These are phyloP conservation scores for Prunus mongolica DNA, from an alignment of 306 rosid species.

Conservation along the genomic window DNA sequence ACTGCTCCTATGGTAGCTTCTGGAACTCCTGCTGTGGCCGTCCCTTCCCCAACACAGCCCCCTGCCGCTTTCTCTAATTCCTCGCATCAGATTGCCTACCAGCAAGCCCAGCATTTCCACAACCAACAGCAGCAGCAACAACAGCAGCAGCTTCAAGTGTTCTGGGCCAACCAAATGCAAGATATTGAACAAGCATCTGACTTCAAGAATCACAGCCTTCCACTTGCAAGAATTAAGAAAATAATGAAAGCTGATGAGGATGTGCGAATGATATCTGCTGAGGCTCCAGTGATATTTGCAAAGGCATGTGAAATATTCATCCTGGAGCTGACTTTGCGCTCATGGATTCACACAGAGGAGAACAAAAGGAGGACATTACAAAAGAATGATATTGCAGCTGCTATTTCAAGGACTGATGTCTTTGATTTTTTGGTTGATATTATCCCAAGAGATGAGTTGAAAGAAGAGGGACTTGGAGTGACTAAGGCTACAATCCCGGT, in stretches of 20 bases:
- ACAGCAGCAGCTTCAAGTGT: slow-evolving; percentile 68
- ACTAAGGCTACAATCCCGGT: slow-evolving; percentile 62
- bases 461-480: slow-evolving; percentile 76
- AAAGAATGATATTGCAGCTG: slow-evolving; percentile 77
- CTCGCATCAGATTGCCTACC: slow-evolving; percentile 60
- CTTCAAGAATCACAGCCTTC: slow-evolving; percentile 68
- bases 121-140: slow-evolving; percentile 71
- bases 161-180: slow-evolving; percentile 81
- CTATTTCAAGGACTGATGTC: slow-evolving; percentile 67
- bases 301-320: slow-evolving; percentile 84
- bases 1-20: slow-evolving; percentile 63
- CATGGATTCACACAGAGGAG: slow-evolving; percentile 80
- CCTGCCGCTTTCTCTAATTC: slow-evolving; percentile 51
- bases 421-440: slow-evolving; percentile 81
- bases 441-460: slow-evolving; percentile 78
- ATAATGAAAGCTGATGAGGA: slow-evolving; percentile 95
- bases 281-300: slow-evolving; percentile 77
- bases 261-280: slow-evolving; percentile 77
- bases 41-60: slow-evolving; percentile 55
- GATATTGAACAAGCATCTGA: slow-evolving; percentile 60
- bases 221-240: slow-evolving; percentile 67
- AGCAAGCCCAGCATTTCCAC: slow-evolving; percentile 73
- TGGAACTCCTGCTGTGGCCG: slow-evolving; percentile 46
- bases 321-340: slow-evolving; percentile 74
- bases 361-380: slow-evolving; percentile 81